A percentile compares a stretch with the other conserved stretches of the same genome.
Conservation (phyloP, 176 grass and related monocot species). For the Oryza rufipogon region DNA sequence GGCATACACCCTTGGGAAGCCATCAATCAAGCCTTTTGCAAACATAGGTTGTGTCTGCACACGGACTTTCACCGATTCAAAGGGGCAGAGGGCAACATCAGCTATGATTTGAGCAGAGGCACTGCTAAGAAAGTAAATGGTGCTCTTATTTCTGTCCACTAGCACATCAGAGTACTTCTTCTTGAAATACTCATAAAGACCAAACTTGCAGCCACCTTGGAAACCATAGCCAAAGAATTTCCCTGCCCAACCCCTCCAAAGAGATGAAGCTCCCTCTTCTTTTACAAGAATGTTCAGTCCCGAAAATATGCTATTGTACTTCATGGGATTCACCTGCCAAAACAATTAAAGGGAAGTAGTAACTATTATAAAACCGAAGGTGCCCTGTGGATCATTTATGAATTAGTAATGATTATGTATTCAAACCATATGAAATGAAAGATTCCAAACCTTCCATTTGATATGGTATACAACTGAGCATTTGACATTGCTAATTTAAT, state of each 20-base stretch:
- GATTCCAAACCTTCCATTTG: not conserved
- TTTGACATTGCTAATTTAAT: not conserved
- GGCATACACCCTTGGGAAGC: constrained; percentile 87
- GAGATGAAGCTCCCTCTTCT: constrained; percentile 84
- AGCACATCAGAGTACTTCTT: constrained; percentile 84
- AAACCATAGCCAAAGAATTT: constrained; percentile 88
- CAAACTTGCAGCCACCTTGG: constrained; percentile 91
- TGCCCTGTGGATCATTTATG: not conserved
- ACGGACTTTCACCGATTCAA: constrained; percentile 92
- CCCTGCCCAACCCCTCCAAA: constrained; percentile 91
- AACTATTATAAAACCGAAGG: not conserved
- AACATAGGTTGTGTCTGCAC: constrained; percentile 87
- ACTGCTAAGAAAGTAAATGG: constrained; percentile 80
- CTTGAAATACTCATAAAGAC: constrained; percentile 97
- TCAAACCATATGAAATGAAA: not conserved
- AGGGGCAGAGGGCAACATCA: constrained; percentile 86
- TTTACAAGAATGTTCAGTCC: constrained; percentile 73
- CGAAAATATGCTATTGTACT: constrained; percentile 81
- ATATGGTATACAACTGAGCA: not conserved
- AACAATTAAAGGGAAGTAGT: constrained; percentile 16
- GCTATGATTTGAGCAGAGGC: constrained; percentile 96
- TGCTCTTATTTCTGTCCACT: constrained; percentile 60
- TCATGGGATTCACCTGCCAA: constrained; percentile 80
- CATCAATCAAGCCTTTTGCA: constrained; percentile 89
- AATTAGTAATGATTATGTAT: not conserved